Base-by-base conservation (phyloP, 176 grass and related monocot genomes). In the Musa troglodytarum region DNA sequence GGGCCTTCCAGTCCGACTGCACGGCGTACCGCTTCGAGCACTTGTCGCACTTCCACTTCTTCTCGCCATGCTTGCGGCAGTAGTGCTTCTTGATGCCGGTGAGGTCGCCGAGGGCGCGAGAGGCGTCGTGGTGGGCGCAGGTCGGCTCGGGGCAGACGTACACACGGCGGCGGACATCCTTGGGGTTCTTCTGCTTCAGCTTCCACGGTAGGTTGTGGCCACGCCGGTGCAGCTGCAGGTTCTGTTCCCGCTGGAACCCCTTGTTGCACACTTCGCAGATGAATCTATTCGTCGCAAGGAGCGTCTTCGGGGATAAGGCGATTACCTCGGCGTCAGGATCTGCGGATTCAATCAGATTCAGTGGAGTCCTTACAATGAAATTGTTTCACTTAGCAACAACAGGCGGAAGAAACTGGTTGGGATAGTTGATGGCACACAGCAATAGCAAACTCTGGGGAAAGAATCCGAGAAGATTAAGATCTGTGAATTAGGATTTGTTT, bases 161-260 rank as follows among this genome's bases (percentile, higher is more conserved):
- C 49, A 77, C 75, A 14, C 65, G 53, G 11, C 77, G 77, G 24
- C 77, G 50, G 10, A 49, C 53, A 53, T 79, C 77, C 77, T 79
- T 79, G 53, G 65, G 77, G 65, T 79, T 79, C 77, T 79, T 79
- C 77, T 79, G 77, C 53, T 69, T 69, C 66, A 79, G 64, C 25
- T 79, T 79, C 77, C 77, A 79, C 28, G 77, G 77, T 19, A 79
- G 66, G 77, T 79, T 79, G 77, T 79, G 77, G 17, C 77, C 77
- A 15, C 77, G 77, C 17, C 77, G 77, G 66, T 79, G 77, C 25
- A 79, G 53, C 77, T 79, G 77, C 26, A 79, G 77, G 77, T 79
- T 79, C 77, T 79, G 77, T 66, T 79, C 77, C 17, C 77, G 66
- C 65, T 79, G 77, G 66, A 79, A 79, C 11, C 77, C 77, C 26